Conservation (phyloP, 768 basidiomycete genomes). For the Suillus subluteus region DNA sequence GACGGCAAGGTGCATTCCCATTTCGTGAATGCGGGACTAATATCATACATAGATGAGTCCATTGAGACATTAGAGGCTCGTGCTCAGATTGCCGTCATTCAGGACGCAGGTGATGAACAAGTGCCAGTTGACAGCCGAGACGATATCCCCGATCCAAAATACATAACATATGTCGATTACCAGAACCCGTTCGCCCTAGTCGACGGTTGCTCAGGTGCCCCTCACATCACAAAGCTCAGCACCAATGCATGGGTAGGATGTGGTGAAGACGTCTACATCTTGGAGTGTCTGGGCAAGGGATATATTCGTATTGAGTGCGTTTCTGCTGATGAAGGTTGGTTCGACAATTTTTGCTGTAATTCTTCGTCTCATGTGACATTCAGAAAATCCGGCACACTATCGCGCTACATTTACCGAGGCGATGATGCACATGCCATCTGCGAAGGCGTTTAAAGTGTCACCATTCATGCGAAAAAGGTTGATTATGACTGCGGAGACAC, state of each 20-base stretch:
- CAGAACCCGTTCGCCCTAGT: conserved; percentile 72
- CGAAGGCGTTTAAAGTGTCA: conserved; percentile 47
- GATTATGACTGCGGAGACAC: conserved; percentile 55
- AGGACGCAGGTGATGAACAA: conserved; percentile 9
- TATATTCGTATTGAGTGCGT: conserved; percentile 62
- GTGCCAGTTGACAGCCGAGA: conserved; percentile 26
- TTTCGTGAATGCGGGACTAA: conserved; percentile 12
- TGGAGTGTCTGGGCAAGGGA: conserved; percentile 76
- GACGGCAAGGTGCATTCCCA: conserved; percentile 49
- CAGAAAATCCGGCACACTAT: conserved; percentile 37
- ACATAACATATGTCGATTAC: conserved; percentile 76
- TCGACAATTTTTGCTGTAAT: neutral
- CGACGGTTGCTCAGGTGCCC: conserved; percentile 50
- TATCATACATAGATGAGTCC: conserved; percentile 48
- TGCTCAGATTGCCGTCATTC: conserved; percentile 27
- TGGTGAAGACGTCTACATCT: conserved; percentile 68
- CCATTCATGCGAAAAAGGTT: conserved; percentile 57
- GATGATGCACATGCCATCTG: conserved; percentile 47
- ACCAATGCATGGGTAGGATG: conserved; percentile 80
- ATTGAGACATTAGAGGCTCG: conserved; percentile 50
- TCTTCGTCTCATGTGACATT: neutral
- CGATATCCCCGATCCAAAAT: conserved; percentile 56
- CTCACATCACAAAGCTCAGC: conserved; percentile 59
- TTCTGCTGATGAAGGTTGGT: conserved; percentile 39
- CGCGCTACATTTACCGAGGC: conserved; percentile 59